phyloP scores from a whole-genome alignment of 805 yeast species.

The Candida sphagnicola region DNA sequence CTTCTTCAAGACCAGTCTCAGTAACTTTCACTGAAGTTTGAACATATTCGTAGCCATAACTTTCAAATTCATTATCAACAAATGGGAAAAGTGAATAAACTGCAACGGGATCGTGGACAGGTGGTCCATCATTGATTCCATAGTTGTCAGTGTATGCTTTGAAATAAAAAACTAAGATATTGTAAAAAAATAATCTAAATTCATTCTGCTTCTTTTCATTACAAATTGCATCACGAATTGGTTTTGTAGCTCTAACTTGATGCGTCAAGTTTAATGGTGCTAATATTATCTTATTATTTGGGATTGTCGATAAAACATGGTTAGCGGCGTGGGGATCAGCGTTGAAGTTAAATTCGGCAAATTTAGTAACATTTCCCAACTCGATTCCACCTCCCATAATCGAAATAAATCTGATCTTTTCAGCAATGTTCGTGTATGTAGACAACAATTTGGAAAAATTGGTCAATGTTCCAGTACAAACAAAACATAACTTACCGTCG shows the following conservation, averaged over 20 bases:
- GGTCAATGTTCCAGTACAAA: conserved; percentile 78
- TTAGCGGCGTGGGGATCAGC: conserved; percentile 77
- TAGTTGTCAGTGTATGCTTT: conserved; percentile 11
- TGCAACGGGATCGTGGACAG: conserved; percentile 79
- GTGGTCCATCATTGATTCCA: conserved; percentile 51
- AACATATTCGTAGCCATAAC: conserved; percentile 21
- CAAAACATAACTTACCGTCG: conserved; percentile 51
- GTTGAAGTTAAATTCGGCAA: conserved; percentile 73
- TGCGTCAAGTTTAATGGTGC: conserved; percentile 72
- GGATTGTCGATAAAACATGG: conserved; percentile 35
- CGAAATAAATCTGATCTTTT: conserved; percentile 49
- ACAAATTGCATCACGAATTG: conserved; percentile 19
- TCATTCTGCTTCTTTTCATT: conserved; percentile 33
- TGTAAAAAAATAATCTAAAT: conserved; percentile 35
- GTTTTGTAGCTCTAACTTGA: conserved; percentile 47
- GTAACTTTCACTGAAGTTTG: conserved; percentile 23
- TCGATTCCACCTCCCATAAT: conserved; percentile 75
- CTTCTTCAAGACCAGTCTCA: conserved; percentile 30
- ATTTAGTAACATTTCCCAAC: conserved; percentile 47
- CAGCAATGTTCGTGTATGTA: conserved; percentile 50
- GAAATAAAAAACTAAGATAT: conserved; percentile 20
- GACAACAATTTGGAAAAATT: conserved; percentile 57
- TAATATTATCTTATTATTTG: conserved; percentile 48
- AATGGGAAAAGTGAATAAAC: conserved; percentile 54
- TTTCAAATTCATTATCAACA: conserved; percentile 16